Evolutionary conservation across 208 protist species (phyloP).

Genomic region (Willaertia magna): DNA sequence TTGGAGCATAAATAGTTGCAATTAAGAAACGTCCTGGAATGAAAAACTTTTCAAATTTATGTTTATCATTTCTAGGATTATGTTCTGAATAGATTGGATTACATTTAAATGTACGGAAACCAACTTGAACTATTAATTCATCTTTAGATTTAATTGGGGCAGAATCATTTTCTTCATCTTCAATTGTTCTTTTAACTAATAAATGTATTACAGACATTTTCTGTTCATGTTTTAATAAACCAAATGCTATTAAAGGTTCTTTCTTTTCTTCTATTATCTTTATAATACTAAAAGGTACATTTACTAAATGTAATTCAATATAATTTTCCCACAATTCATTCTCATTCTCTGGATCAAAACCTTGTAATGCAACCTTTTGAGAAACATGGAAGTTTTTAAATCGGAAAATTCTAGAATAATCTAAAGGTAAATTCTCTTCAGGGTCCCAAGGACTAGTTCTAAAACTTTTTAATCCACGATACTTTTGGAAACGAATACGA

Average conservation of each 20-base stretch:
- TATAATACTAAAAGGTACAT: not conserved
- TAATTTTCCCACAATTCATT: conserved; percentile 4
- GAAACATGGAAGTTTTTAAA: conserved; percentile 45
- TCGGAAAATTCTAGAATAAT: conserved; percentile 60
- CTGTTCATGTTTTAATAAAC: conserved; percentile 53
- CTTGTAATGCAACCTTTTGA: conserved; percentile 22
- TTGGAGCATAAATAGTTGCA: conserved; percentile 49
- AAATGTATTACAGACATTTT: conserved; percentile 56
- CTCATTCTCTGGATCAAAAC: conserved; percentile 3
- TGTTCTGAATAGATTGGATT: conserved; percentile 46
- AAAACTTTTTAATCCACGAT: conserved; percentile 49
- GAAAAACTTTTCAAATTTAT: conserved; percentile 51
- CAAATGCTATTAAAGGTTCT: conserved; percentile 31
- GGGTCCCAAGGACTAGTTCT: conserved; percentile 52
- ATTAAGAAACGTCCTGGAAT: conserved; percentile 20
- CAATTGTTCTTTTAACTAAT: conserved; percentile 20
- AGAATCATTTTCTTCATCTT: conserved; percentile 31
- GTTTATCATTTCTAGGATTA: conserved; percentile 36
- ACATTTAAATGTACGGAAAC: conserved; percentile 41
- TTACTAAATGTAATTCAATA: conserved; percentile 4
- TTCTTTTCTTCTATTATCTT: not conserved
- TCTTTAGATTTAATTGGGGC: conserved; percentile 51
- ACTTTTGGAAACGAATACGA: conserved; percentile 45
- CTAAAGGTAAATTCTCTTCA: conserved; percentile 54
- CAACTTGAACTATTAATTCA: conserved; percentile 42